phyloP scores from a whole-genome alignment of 2,329 filamentous ascomycete species.

The Colletotrichum sp. region DNA sequence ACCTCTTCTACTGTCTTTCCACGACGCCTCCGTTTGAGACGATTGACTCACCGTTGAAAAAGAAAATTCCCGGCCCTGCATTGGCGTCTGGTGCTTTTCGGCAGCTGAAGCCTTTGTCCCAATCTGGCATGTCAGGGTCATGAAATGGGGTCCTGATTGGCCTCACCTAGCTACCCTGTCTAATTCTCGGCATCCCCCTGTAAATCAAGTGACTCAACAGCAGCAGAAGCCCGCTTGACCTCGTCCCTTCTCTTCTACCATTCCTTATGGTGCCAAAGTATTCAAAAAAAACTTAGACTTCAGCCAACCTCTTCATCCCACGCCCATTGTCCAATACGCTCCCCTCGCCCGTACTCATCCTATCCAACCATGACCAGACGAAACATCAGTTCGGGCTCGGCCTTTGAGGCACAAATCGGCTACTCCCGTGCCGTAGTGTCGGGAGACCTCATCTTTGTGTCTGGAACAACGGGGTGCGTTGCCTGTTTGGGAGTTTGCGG shows the following conservation, averaged over 20 bases:
- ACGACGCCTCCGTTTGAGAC: neutral
- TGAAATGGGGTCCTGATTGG: neutral
- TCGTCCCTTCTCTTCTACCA: neutral
- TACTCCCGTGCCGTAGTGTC: slow-evolving; percentile 59
- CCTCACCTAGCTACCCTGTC: neutral
- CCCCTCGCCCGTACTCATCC: neutral
- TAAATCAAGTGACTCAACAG: neutral
- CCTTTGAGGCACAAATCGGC: slow-evolving; percentile 56
- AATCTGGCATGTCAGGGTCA: neutral
- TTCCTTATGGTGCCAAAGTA: neutral
- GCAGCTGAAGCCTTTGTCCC: neutral
- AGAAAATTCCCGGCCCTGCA: neutral
- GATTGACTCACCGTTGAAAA: neutral
- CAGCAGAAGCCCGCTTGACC: neutral
- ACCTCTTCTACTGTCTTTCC: neutral
- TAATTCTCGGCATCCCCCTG: neutral
- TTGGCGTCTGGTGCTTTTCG: neutral
- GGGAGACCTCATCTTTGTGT: slow-evolving; percentile 57
- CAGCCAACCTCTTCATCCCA: no score
- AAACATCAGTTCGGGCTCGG: slow-evolving; percentile 53
- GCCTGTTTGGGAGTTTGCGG: neutral
- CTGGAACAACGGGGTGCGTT: slow-evolving; percentile 56
- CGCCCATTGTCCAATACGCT: neutral
- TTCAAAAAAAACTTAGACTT: neutral
- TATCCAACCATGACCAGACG: slow-evolving; percentile 34